A percentile compares a stretch with the other conserved stretches of the same genome.
These are phyloP conservation scores for Yamadazyma trypodendri DNA, from an alignment of 1,139 yeast genomes.

Conservation along the genomic window DNA sequence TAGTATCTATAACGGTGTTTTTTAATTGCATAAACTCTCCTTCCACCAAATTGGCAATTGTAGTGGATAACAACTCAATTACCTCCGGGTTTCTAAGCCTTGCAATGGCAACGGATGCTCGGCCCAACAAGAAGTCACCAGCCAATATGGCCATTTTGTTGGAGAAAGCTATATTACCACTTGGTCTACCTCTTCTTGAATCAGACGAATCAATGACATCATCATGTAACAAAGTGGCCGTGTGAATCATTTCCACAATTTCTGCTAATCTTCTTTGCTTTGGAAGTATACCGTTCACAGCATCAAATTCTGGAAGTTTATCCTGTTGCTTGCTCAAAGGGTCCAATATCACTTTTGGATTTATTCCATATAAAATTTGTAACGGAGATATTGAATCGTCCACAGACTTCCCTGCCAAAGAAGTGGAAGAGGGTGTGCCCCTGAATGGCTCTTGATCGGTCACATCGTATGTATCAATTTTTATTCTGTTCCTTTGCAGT, in stretches of 20 bases:
- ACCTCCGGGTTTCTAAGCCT: slow-evolving; percentile 95
- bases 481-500: slow-evolving; percentile 62
- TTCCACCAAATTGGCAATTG: slow-evolving; percentile 95
- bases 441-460: slow-evolving; percentile 58
- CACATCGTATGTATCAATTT: slow-evolving; percentile 62
- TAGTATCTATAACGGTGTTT: slow-evolving; percentile 67
- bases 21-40: slow-evolving; percentile 98
- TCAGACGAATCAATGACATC: slow-evolving; percentile 95
- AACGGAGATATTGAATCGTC: slow-evolving; percentile 74
- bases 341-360: slow-evolving; percentile 74
- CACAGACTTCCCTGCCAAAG: slow-evolving; percentile 55
- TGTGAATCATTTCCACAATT: slow-evolving; percentile 97
- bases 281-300: slow-evolving; percentile 73
- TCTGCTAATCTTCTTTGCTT: slow-evolving; percentile 95
- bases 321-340: slow-evolving; percentile 84
- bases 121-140: slow-evolving; percentile 90
- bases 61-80: slow-evolving; percentile 88
- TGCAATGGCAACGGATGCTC: slow-evolving; percentile 96
- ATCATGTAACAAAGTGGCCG: slow-evolving; percentile 94
- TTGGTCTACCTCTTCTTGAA: slow-evolving; percentile 84
- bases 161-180: slow-evolving; percentile 91
- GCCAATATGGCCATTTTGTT: slow-evolving; percentile 97
- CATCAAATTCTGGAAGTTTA: slow-evolving; percentile 61
- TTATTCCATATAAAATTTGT: slow-evolving; percentile 81
- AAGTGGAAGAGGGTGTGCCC: slow-evolving; percentile 48